Evolutionary conservation across 1,139 yeast species (phyloP), one percentile per base, ranked within the genome.

Genomic region (Debaryomyces udenii): DNA sequence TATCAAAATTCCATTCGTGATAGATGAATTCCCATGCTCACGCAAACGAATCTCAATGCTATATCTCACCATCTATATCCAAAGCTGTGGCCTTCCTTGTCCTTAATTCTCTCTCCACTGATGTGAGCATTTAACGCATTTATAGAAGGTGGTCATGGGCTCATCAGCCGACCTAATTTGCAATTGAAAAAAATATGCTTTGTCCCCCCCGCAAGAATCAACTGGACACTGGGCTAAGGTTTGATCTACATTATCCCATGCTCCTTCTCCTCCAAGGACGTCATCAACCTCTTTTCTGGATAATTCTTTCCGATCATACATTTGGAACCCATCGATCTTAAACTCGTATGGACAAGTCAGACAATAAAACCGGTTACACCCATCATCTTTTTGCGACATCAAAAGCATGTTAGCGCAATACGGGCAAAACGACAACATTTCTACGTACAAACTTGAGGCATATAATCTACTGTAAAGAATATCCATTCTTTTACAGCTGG

Each of bases 231-330:
- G 96, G 0, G 93, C 86, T 2, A 80, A 71, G 0, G 93, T 86
- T 56, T 86, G 93, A 59, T 94, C 99, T 23, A 94, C 99, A 59
- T 93, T 91, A 61, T 93, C 99, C 99, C 99, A 93, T 3, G 98
- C 95, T 20, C 96, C 98, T 51, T 84, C 94, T 31, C 96, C 96
- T 45, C 99, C 99, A 20, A 93, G 75, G 9, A 93, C 96, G 67
- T 93, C 99, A 63, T 93, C 99, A 3, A 93, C 94, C 53, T 89
- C 87, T 58, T 93, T 93, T 59, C 96, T 75, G 28, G 87, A 86
- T 57, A 93, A 75, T 45, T 77, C 77, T 59, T 86, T 89, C 45
- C 97, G 75, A 61, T 91, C 97, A 62, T 73, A 93, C 67, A 93
- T 81, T 56, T 85, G 91, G 42, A 87, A 74, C 9, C 93, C 96